phyloP scores from a whole-genome alignment of 2,329 filamentous ascomycete species.

The Botrytis fabae region DNA sequence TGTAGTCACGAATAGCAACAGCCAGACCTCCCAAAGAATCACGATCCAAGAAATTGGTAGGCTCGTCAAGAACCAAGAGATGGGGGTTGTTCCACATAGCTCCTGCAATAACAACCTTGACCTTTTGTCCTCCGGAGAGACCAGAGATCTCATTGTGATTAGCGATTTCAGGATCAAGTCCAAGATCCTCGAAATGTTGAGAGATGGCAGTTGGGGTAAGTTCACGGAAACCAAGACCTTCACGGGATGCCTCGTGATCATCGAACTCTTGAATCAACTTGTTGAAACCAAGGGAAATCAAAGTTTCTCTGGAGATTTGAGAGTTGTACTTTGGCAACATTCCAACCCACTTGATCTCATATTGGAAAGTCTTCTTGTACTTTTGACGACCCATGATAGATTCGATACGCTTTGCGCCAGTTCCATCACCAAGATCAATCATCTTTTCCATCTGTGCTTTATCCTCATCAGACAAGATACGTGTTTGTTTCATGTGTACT shows the following conservation, averaged over 20 bases:
- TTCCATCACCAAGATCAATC: slow-evolving; percentile 82
- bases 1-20: slow-evolving; percentile 97
- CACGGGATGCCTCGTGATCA: slow-evolving; percentile 96
- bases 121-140: slow-evolving; percentile 94
- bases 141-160: slow-evolving; percentile 98
- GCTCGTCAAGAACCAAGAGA: slow-evolving; percentile 94
- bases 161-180: slow-evolving; percentile 94
- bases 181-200: slow-evolving; percentile 97
- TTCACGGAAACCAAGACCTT: slow-evolving; percentile 93
- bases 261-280: slow-evolving; percentile 98
- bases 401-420: slow-evolving; percentile 75
- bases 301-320: slow-evolving; percentile 89
- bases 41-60: slow-evolving; percentile 98
- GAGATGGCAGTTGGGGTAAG: slow-evolving; percentile 91
- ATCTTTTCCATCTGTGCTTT: slow-evolving; percentile 88
- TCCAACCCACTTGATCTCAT: slow-evolving; percentile 92
- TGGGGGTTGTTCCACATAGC: slow-evolving; percentile 99
- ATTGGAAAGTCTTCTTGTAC: slow-evolving; percentile 99
- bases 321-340: slow-evolving; percentile 91
- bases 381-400: slow-evolving; percentile 94
- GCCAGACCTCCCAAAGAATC: slow-evolving; percentile 95
- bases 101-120: slow-evolving; percentile 95
- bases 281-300: slow-evolving; percentile 79
- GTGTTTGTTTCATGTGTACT: slow-evolving; percentile 96
- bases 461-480: slow-evolving; percentile 81